Base-by-base conservation (phyloP, 164 flowering plant species). In the Saururus chinensis region DNA sequence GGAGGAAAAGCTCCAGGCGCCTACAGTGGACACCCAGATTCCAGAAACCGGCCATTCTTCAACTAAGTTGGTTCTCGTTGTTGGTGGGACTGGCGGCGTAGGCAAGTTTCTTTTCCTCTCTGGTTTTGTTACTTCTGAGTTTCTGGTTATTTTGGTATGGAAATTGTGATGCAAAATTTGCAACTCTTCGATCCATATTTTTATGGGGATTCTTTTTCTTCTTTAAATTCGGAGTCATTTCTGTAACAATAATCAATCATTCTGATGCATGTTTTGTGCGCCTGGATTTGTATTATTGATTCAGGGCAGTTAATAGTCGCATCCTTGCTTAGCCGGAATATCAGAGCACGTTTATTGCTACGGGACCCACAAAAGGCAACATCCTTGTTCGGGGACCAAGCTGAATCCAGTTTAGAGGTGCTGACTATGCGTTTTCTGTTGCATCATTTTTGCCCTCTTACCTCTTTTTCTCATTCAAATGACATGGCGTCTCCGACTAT, bases 241-340 rank as follows among this genome's bases (percentile, higher is more conserved):
- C 9, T 54, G 4, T 4, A 16, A 4, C 19, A 51, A 51, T 12
- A 12, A 19, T 21, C 7, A 12, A 6, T 19, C 0, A 51, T 51
- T 51, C 54, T 51, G 17, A 51, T 21, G 19, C 0, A 21, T 16
- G 54, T 6, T 16, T 0, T 5, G 20, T 12, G 17, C 8, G 54
- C 8, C 20, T 53, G 23, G 23, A 53, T 53, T 12, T 53, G 56
- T 53, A n/a, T n/a, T n/a, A 8, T 23, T 12, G 7, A n/a, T 12
- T 19, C 86, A 92, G 98, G 98, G 71, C 98, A 89, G 79, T 68
- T 93, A 70, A 74, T 89, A 14, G 98, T 88, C 23, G 97, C 98
- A 68, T 89, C 97, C 51, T 75, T 93, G 77, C 81, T 93, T 2
- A 68, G 66, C 45, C 78, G 89, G 64, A 84, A 86, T 56, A 79